phyloP scores from a whole-genome alignment of 2,329 filamentous ascomycete genomes.

The Blastomyces silverae region DNA sequence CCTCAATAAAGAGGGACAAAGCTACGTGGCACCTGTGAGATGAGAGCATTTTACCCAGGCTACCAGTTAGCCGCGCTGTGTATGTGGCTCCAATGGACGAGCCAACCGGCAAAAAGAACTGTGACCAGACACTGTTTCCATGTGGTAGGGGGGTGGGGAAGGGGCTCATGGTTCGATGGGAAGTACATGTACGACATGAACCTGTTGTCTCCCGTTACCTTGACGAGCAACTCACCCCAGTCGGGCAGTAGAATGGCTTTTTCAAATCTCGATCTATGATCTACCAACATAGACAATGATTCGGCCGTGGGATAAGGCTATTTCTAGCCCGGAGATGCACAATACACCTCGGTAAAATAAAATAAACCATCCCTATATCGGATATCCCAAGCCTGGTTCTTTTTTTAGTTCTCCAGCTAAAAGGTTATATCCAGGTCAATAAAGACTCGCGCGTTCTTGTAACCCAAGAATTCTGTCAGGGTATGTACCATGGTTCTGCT shows the following conservation, averaged over 20 bases:
- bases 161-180: background rate
- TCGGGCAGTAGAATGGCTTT: background rate
- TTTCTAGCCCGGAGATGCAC: background rate
- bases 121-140: constrained; percentile 8
- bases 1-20: background rate
- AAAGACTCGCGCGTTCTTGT: background rate
- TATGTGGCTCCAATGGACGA: constrained; percentile 9
- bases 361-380: too few species aligned
- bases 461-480: background rate
- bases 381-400: background rate
- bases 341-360: background rate
- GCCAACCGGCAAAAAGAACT: constrained; percentile 5
- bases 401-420: background rate
- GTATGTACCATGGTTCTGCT: constrained; percentile 5
- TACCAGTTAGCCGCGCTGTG: constrained; percentile 4
- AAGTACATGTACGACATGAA: constrained; percentile 7
- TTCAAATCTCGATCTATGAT: constrained; percentile 5
- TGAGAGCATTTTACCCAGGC: constrained; percentile 5
- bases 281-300: background rate
- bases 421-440: background rate
- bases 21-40: constrained; percentile 14
- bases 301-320: background rate
- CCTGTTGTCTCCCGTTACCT: background rate
- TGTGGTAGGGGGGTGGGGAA: constrained; percentile 3
- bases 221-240: background rate